These are phyloP conservation scores for Ephemerocybe angulata DNA, from an alignment of 768 basidiomycete genomes.

Conservation along the genomic window DNA sequence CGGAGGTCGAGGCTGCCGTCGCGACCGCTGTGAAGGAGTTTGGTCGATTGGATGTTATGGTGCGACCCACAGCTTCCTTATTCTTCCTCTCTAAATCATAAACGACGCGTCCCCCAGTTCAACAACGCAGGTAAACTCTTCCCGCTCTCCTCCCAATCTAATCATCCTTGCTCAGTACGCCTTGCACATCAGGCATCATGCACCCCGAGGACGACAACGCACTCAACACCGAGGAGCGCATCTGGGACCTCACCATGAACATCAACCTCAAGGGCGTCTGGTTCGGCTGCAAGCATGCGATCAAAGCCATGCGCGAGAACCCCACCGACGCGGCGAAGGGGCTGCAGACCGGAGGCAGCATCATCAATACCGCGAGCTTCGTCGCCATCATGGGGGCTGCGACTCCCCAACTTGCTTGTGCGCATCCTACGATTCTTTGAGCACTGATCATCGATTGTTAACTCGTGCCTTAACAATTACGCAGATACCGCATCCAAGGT, in stretches of 20 bases:
- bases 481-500: conserved; percentile 96
- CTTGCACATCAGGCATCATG: conserved; percentile 76
- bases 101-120: conserved; percentile 51
- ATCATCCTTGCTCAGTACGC: neutral
- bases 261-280: conserved; percentile 99
- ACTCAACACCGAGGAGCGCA: conserved; percentile 91
- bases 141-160: conserved; percentile 2
- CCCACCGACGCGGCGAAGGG: conserved; percentile 77
- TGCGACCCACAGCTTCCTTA: conserved; percentile 30
- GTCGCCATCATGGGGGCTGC: conserved; percentile 95
- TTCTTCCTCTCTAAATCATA: neutral
- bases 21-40: conserved; percentile 77
- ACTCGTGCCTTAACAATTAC: conserved; percentile 6
- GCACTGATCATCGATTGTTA: conserved; percentile 12
- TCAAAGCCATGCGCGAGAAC: conserved; percentile 94
- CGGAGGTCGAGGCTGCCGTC: conserved; percentile 78
- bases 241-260: conserved; percentile 92
- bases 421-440: conserved; percentile 20
- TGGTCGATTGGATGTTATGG: conserved; percentile 95
- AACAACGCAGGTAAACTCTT: conserved; percentile 74
- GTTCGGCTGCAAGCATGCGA: conserved; percentile 99
- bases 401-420: conserved; percentile 97
- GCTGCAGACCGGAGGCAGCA: conserved; percentile 78
- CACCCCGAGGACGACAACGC: conserved; percentile 93
- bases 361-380: conserved; percentile 98